These are phyloP conservation scores for Tylopilus sp. DNA, from an alignment of 1,284 basidiomycete species.

Conservation along the genomic window DNA sequence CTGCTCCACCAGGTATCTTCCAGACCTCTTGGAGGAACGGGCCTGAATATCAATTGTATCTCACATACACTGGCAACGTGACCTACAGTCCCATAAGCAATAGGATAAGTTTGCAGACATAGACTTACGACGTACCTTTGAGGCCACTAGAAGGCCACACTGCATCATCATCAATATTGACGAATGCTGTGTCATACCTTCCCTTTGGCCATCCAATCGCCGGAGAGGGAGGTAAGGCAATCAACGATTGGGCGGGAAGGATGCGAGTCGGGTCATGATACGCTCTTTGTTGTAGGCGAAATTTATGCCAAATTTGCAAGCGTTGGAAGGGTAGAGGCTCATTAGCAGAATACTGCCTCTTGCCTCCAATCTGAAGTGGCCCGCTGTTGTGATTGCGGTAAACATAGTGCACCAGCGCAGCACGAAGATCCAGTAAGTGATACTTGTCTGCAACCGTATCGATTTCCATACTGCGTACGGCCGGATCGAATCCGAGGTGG, in stretches of 20 bases:
- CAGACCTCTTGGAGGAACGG: conserved; percentile 14
- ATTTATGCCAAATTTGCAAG: conserved; percentile 5
- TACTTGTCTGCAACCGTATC: conserved; percentile 14
- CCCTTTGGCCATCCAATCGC: conserved; percentile 32
- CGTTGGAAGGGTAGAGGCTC: neutral
- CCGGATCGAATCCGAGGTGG: conserved; percentile 36
- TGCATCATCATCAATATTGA: conserved; percentile 28
- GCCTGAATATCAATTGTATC: conserved; percentile 36
- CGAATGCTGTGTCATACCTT: conserved; percentile 34
- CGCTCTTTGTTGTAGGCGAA: neutral
- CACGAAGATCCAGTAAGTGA: conserved; percentile 9
- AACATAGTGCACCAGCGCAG: conserved; percentile 34
- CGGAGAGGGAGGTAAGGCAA: conserved; percentile 36
- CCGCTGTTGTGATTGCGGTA: conserved; percentile 36
- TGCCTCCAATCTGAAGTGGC: conserved; percentile 23
- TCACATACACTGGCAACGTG: conserved; percentile 39
- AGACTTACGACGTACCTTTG: no score
- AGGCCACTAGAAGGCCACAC: conserved; percentile 37
- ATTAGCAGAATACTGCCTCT: conserved; percentile 27
- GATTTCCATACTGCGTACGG: conserved; percentile 23
- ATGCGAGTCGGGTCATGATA: conserved; percentile 29
- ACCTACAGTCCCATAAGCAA: conserved; percentile 27
- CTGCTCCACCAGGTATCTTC: neutral
- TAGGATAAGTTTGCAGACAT: no score
- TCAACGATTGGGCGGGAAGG: conserved; percentile 35